These are phyloP conservation scores for Tulasnella sp. DNA, from an alignment of 768 basidiomycete species.

Conservation along the genomic window DNA sequence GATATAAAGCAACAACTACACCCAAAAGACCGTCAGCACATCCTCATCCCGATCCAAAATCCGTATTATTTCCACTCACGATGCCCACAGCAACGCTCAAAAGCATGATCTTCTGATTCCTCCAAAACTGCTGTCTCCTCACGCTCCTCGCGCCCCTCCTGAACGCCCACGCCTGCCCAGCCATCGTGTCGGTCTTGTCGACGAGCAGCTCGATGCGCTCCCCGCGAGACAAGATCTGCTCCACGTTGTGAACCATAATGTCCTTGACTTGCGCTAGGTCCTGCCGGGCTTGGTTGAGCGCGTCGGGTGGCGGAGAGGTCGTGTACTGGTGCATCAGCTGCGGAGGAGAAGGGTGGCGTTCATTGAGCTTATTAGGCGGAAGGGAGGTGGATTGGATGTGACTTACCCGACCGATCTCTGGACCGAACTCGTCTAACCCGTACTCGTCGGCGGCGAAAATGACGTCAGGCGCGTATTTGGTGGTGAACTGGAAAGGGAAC, in stretches of 20 bases:
- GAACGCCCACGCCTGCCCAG: slow-evolving; percentile 89
- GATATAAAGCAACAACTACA: slow-evolving; percentile 65
- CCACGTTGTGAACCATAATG: slow-evolving; percentile 98
- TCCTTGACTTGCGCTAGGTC: slow-evolving; percentile 77
- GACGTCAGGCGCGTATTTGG: slow-evolving; percentile 23
- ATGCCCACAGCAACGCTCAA: slow-evolving; percentile 61
- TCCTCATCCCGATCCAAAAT: neutral
- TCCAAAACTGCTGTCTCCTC: slow-evolving; percentile 84
- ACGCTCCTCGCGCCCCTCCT: slow-evolving; percentile 76
- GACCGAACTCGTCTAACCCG: slow-evolving; percentile 27
- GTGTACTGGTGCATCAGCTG: slow-evolving; percentile 80
- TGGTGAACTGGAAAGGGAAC: slow-evolving; percentile 24
- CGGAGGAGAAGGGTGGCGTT: slow-evolving; percentile 43
- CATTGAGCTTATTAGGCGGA: neutral
- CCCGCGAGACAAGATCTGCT: slow-evolving; percentile 87
- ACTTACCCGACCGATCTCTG: slow-evolving; percentile 26
- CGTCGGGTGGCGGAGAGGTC: slow-evolving; percentile 77
- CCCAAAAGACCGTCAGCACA: slow-evolving; percentile 10
- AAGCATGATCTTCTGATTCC: slow-evolving; percentile 56
- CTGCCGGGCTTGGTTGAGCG: slow-evolving; percentile 77
- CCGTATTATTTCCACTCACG: slow-evolving; percentile 30
- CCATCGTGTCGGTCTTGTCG: slow-evolving; percentile 95
- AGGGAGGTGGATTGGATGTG: too few species aligned
- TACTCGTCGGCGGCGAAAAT: slow-evolving; percentile 26
- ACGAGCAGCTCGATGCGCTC: slow-evolving; percentile 96